Percentiles rank a stretch among this genome's conserved stretches.
These are phyloP conservation scores for Fistulinella prunicolor DNA, from an alignment of 768 basidiomycete species.

Conservation along the genomic window DNA sequence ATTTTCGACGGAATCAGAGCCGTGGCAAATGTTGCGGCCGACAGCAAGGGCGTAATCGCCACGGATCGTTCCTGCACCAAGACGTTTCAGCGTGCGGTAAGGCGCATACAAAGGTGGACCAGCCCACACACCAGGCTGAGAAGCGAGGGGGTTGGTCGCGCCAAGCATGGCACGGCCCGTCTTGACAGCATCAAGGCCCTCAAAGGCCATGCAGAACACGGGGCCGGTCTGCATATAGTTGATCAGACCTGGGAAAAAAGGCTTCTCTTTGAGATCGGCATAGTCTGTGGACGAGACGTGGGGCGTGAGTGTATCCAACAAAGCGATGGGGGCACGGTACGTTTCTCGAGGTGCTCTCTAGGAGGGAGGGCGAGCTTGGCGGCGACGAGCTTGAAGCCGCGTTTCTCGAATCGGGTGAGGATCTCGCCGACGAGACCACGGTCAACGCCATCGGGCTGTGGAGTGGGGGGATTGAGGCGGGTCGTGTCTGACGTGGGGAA, in stretches of 20 bases:
- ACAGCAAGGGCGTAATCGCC: constrained; percentile 93
- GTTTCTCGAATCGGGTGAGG: constrained; percentile 94
- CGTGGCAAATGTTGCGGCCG: constrained; percentile 93
- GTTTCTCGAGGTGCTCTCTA: constrained; percentile 86
- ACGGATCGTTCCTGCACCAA: constrained; percentile 77
- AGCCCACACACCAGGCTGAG: constrained; percentile 65
- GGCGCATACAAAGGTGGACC: not conserved
- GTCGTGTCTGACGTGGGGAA: not conserved
- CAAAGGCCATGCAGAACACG: constrained; percentile 94
- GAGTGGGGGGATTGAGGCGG: not conserved
- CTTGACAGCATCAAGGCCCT: constrained; percentile 92
- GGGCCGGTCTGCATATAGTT: constrained; percentile 96
- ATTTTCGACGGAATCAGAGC: constrained; percentile 83
- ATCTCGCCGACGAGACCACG: constrained; percentile 94
- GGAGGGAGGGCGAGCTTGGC: constrained; percentile 86
- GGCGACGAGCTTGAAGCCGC: constrained; percentile 96
- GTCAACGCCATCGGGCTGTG: constrained; percentile 97
- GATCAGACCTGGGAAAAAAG: constrained; percentile 96
- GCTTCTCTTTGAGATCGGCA: constrained; percentile 88
- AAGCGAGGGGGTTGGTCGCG: constrained; percentile 92
- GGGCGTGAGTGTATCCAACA: not conserved
- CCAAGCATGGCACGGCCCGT: constrained; percentile 96
- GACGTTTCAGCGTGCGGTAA: constrained; percentile 1
- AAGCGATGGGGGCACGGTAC: constrained; percentile 34
- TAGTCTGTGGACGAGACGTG: constrained; percentile 64